phyloP scores from a whole-genome alignment of 2,329 filamentous ascomycete genomes.

The Xylariales sp. region DNA sequence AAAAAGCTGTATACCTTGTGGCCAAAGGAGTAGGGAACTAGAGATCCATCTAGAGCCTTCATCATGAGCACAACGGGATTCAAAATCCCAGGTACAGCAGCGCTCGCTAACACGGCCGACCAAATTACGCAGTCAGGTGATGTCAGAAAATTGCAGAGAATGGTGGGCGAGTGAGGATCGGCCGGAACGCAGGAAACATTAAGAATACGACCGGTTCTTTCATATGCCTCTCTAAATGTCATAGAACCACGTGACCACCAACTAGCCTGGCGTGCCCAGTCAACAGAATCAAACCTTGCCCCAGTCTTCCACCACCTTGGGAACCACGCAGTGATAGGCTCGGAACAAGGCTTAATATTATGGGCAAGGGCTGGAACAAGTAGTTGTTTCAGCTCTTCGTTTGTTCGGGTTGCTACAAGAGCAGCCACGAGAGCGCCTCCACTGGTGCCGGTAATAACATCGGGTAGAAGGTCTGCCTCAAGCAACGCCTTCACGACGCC shows the following conservation, averaged over 20 bases:
- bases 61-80: conserved; percentile 95
- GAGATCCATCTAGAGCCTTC: conserved; percentile 79
- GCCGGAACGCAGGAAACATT: conserved; percentile 97
- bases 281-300: conserved; percentile 90
- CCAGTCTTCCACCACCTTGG: conserved; percentile 91
- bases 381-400: conserved; percentile 87
- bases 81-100: conserved; percentile 93
- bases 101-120: conserved; percentile 94
- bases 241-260: conserved; percentile 94
- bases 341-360: conserved; percentile 86
- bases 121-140: conserved; percentile 97
- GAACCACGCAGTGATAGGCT: conserved; percentile 80
- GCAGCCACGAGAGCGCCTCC: conserved; percentile 92
- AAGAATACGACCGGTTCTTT: conserved; percentile 90
- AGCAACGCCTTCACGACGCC: conserved; percentile 90
- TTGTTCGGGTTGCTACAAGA: conserved; percentile 87
- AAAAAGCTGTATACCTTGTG: conserved; percentile 69
- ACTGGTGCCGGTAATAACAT: conserved; percentile 96
- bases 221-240: conserved; percentile 95
- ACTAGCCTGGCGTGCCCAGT: conserved; percentile 85
- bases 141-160: conserved; percentile 94
- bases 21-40: conserved; percentile 93
- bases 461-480: conserved; percentile 85
- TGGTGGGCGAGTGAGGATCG: conserved; percentile 91
- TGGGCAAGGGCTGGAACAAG: conserved; percentile 88